Base-by-base conservation (phyloP, 129 eudicot genomes). In the Cynara cardunculus region DNA sequence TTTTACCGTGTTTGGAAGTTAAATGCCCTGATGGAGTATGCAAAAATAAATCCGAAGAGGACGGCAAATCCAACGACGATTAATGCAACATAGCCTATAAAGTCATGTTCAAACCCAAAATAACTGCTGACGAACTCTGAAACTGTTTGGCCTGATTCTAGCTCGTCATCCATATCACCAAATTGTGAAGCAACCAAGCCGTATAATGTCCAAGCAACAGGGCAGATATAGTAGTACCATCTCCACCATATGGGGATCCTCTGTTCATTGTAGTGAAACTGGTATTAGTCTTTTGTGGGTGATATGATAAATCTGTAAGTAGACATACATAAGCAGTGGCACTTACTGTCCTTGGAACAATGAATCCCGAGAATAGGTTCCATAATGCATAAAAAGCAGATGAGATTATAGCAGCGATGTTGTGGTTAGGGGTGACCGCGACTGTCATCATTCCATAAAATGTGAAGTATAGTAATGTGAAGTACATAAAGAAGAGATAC, bases 361-460 rank as follows among this genome's bases (percentile, higher is more conserved):
- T 86, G 84, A 93, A 93, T 12, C 98, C 98, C 0, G 97, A 89
- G 85, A 93, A 93, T 12, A 93, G 79, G 82, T 93, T 91, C 93
- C 96, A 93, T 82, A 93, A 9, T 11, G 88, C 89, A 16, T 86
- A 93, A 74, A 93, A 91, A 9, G 90, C 90, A 59, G 97, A 88
- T 3, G 94, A 85, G 34, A 91, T 84, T 26, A 93, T 89, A 81
- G 94, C 90, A 3, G 97, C 90, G 5, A 93, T 87, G 76, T 82
- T 88, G 72, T 83, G 93, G 76, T 89, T 89, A 6, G 98, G 98
- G 21, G 98, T 94, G 64, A 89, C 86, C 0, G 95, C 98, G 18
- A 90, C 97, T 9, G 89, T 81, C 98, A 94, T 94, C 98, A 94
- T 94, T 70, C 98, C 98, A 22, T 89, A 94, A 79, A 76, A 85